Evolutionary conservation across 176 grass and related monocot species (phyloP).

Genomic region (Triticum aestivum): DNA sequence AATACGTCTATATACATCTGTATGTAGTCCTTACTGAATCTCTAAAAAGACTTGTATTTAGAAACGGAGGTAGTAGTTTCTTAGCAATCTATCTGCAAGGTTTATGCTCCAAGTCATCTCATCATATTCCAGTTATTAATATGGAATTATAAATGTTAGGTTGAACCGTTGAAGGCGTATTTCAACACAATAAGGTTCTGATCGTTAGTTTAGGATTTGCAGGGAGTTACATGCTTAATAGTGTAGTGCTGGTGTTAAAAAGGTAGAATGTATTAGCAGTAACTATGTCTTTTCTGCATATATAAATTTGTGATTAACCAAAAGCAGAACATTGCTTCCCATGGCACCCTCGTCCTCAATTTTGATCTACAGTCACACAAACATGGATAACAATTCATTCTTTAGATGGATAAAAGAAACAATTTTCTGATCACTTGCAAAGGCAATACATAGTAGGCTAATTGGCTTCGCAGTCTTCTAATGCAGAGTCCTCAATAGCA

Average conservation of each 20-base stretch:
- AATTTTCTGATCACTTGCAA: conserved; percentile 7
- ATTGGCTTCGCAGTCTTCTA: conserved; percentile 8
- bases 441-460: conserved; percentile 1
- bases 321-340: background rate
- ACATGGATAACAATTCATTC: background rate
- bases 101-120: conserved; percentile 14
- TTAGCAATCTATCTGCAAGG: conserved; percentile 9
- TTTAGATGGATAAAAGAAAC: background rate
- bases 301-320: background rate
- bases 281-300: background rate
- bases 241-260: background rate
- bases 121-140: conserved; percentile 5
- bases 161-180: background rate
- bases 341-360: conserved; percentile 17
- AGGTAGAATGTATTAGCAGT: background rate
- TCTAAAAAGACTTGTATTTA: too few species aligned
- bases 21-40: too few species aligned
- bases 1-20: too few species aligned
- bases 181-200: background rate
- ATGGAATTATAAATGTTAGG: background rate
- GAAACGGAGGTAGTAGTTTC: background rate
- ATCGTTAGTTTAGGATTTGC: conserved; percentile 4
- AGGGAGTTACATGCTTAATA: background rate
- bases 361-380: background rate
- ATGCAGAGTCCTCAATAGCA: background rate